Conservation (phyloP, 1,284 basidiomycete genomes). For the Macrocystidia cucumis region DNA sequence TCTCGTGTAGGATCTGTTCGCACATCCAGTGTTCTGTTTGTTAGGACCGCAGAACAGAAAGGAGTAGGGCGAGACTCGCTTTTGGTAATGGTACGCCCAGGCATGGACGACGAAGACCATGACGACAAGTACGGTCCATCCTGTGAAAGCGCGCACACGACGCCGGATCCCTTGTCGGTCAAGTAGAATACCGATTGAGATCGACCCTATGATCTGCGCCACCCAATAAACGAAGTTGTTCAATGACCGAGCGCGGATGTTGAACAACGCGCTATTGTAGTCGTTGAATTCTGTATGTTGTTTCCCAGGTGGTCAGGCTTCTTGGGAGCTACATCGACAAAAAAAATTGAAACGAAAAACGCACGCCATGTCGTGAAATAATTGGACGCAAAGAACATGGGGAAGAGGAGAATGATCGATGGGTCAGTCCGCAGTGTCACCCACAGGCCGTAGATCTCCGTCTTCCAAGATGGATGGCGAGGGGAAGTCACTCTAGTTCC, state of each 20-base stretch:
- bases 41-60: not conserved
- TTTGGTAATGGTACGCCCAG: constrained; percentile 68
- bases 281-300: constrained; percentile 55
- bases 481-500: constrained; percentile 57
- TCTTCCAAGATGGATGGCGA: constrained; percentile 66
- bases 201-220: constrained; percentile 57
- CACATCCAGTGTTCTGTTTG: constrained; percentile 1
- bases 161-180: constrained; percentile 47
- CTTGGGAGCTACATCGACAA: not conserved
- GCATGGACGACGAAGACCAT: constrained; percentile 61
- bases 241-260: constrained; percentile 56
- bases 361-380: constrained; percentile 75
- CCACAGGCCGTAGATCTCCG: constrained; percentile 43
- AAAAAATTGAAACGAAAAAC: constrained; percentile 14
- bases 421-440: constrained; percentile 48
- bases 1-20: constrained; percentile 50
- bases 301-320: not conserved
- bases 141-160: constrained; percentile 54
- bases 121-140: constrained; percentile 49
- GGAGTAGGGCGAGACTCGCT: constrained; percentile 29
- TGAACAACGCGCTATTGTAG: constrained; percentile 58
- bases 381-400: constrained; percentile 68
- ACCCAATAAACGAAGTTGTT: constrained; percentile 69
- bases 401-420: constrained; percentile 50
- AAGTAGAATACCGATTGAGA: constrained; percentile 55